Base-by-base conservation (phyloP, 1,139 yeast species). In the Lodderomyces metapsilosis region DNA sequence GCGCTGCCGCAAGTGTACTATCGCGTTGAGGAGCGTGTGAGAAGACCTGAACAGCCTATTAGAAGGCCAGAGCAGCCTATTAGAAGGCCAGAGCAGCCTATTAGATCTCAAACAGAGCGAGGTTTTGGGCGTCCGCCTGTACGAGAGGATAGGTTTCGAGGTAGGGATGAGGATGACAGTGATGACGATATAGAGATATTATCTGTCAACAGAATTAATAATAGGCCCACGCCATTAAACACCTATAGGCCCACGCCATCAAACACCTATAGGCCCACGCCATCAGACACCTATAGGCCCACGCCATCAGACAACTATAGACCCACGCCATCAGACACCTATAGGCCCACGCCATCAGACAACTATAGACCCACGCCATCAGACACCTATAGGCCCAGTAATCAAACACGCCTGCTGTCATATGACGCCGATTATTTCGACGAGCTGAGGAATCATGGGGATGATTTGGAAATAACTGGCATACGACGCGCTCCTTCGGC, bases 181-280 rank as follows among this genome's bases (percentile, higher is more conserved):
- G 52, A 47, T 11, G 57, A 52, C 23, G 56, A 51, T 7, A 42
- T 56, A 4, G 49, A 56, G 42, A 50, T 56, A 8, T 34, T 51
- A 11, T 43, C 38, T 17, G 37, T 46, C 3, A 46, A 46, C 23
- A 41, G n/a, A n/a, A n/a, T n/a, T n/a, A n/a, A n/a, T n/a, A n/a
- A 50, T 10, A 33, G 45, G 11, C 46, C 50, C 11, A 12, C 5
- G 16, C 5, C 30, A n/a, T 12, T 9, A n/a, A 16, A 25, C 10
- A 25, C 30, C 5, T 4, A 12, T 9, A 42, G 43, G 47, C 42
- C 50, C 3, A 8, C n/a, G n/a, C n/a, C n/a, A n/a, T n/a, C n/a
- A n/a, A n/a, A n/a, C 41, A 2, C 31, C 31, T 45, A 50, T 10
- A 33, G 45, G 11, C 46, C 50, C 11, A 12, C 5, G 16, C 5